Evolutionary conservation across 768 basidiomycete species (phyloP).

Genomic region (Tricholoma furcatifolium): DNA sequence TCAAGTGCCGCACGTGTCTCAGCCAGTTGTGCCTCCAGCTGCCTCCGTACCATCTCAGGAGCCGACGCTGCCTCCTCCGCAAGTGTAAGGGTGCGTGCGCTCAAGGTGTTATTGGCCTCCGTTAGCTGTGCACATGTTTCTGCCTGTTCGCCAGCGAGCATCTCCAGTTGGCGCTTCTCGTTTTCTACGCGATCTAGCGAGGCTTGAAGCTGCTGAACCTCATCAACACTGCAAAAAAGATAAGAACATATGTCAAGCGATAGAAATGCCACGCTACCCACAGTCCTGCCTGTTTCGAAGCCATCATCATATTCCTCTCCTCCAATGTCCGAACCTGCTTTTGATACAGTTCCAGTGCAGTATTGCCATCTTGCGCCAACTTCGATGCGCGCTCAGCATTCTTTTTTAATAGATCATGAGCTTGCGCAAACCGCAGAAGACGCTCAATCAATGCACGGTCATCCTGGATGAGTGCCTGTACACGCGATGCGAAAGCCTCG

Average conservation of each 20-base stretch:
- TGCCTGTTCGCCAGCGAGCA: slow-evolving; percentile 65
- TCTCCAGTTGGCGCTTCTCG: slow-evolving; percentile 73
- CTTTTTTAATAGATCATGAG: slow-evolving; percentile 88
- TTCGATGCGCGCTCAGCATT: slow-evolving; percentile 92
- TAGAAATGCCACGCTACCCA: slow-evolving; percentile 30
- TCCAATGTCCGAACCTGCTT: slow-evolving; percentile 81
- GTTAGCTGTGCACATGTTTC: slow-evolving; percentile 72
- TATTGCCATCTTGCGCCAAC: slow-evolving; percentile 78
- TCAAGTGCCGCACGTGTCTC: slow-evolving; percentile 62
- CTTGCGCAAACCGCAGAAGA: slow-evolving; percentile 80
- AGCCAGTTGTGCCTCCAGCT: slow-evolving; percentile 62
- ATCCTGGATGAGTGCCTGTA: slow-evolving; percentile 80
- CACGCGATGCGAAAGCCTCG: slow-evolving; percentile 73
- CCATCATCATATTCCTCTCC: slow-evolving; percentile 60
- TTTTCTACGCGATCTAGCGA: slow-evolving; percentile 54
- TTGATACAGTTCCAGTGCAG: slow-evolving; percentile 85
- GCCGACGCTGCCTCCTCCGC: slow-evolving; percentile 66
- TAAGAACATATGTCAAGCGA: slow-evolving; percentile 14
- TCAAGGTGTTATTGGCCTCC: slow-evolving; percentile 77
- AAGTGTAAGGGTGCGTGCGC: slow-evolving; percentile 66
- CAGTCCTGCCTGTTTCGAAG: slow-evolving; percentile 55
- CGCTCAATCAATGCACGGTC: slow-evolving; percentile 84
- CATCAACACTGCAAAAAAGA: slow-evolving; percentile 53
- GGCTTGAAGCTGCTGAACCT: slow-evolving; percentile 58
- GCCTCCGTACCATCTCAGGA: slow-evolving; percentile 56